These are phyloP conservation scores for Aspergillus incahuasiensis DNA, from an alignment of 495 filamentous ascomycete species.

Conservation along the genomic window DNA sequence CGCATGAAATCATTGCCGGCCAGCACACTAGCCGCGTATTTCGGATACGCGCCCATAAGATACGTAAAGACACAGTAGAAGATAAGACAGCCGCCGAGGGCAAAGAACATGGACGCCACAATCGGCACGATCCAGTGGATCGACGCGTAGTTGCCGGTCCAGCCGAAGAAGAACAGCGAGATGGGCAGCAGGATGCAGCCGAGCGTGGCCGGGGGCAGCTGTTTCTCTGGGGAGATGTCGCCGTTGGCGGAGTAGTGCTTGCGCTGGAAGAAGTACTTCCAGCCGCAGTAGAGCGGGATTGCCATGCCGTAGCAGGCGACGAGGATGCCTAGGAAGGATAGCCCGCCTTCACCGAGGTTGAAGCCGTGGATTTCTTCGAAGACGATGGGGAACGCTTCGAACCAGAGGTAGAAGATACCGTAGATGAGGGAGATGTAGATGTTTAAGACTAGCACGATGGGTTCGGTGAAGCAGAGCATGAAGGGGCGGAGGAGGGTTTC, in stretches of 20 bases:
- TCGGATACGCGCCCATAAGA: constrained; percentile 39
- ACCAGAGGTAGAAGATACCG: constrained; percentile 67
- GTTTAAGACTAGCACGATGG: constrained; percentile 58
- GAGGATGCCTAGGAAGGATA: constrained; percentile 55
- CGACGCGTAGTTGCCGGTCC: constrained; percentile 35
- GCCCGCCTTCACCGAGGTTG: constrained; percentile 54
- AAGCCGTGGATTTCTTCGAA: constrained; percentile 60
- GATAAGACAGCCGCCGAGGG: not conserved
- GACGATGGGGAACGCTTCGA: constrained; percentile 71
- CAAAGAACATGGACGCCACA: constrained; percentile 44
- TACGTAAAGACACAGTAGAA: constrained; percentile 36
- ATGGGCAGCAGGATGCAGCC: constrained; percentile 39
- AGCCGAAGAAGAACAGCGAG: constrained; percentile 54
- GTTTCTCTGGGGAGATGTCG: not conserved
- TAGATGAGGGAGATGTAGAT: constrained; percentile 61
- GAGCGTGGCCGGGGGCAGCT: constrained; percentile 6
- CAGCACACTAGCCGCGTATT: constrained; percentile 43
- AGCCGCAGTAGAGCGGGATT: constrained; percentile 30
- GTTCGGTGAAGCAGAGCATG: constrained; percentile 59
- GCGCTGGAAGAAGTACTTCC: not conserved
- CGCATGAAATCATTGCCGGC: constrained; percentile 35
- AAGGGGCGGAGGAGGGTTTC: not conserved
- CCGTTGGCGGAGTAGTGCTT: not conserved
- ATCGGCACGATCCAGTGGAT: constrained; percentile 59
- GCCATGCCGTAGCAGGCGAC: constrained; percentile 41